Conservation (phyloP, 371 early-diverging fungal genomes). For the Mucor racemosus region DNA sequence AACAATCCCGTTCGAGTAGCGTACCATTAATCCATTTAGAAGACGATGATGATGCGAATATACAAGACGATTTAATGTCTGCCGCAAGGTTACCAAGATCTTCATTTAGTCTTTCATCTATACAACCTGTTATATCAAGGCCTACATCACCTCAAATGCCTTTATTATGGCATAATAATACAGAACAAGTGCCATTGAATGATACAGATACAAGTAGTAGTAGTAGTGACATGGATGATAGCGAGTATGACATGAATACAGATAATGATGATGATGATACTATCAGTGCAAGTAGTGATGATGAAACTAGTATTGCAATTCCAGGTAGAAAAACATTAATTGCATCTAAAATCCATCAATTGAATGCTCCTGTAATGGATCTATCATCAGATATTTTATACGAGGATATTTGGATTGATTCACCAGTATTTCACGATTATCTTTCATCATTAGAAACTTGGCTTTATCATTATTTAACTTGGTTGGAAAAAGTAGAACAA, state of each 20-base stretch:
- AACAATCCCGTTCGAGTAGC: constrained; percentile 23
- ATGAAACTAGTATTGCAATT: constrained; percentile 97
- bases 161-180: constrained; percentile 1
- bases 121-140: constrained; percentile 7
- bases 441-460: constrained; percentile 29
- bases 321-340: constrained; percentile 68
- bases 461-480: constrained; percentile 29
- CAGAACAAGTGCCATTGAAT: constrained; percentile 6
- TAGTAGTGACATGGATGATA: background rate
- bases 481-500: constrained; percentile 35
- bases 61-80: background rate
- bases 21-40: constrained; percentile 22
- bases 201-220: background rate
- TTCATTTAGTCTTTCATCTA: constrained; percentile 24
- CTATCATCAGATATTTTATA: constrained; percentile 29
- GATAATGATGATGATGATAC: constrained; percentile 12
- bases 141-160: constrained; percentile 1
- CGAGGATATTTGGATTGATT: constrained; percentile 45
- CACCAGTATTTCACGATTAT: constrained; percentile 35
- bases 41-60: constrained; percentile 8
- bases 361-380: constrained; percentile 13
- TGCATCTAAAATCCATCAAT: constrained; percentile 6
- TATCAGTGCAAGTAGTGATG: constrained; percentile 15
- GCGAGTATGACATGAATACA: background rate
- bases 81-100: constrained; percentile 13